Evolutionary conservation across 805 yeast species (phyloP), one percentile per base, ranked within the genome.

Genomic region (Wickerhamomyces ciferrii): DNA sequence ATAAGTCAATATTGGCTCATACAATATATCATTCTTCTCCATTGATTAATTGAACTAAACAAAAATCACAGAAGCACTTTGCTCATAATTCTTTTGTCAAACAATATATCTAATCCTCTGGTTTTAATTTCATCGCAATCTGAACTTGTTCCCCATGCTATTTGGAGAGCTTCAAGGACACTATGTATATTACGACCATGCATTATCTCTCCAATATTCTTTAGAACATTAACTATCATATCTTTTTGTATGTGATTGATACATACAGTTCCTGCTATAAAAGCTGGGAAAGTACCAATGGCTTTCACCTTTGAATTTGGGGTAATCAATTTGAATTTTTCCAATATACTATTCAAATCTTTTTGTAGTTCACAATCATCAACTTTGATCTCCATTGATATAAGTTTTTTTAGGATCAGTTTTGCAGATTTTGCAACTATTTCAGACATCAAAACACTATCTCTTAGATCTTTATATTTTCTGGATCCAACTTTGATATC

Each of bases 381-480:
- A 15, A 42, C 49, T 6, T 21, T 17, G 5, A 52, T 24, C 2
- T 24, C 15, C 2, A 49, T 42, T 19, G 50, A 35, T 1, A 58
- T 44, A 2, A 46, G 41, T 43, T 59, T 59, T 4, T 34, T 27
- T 11, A 59, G 42, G 3, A 59, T 27, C 1, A 59, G 45, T 43
- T 49, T 53, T 1, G 58, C 41, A 2, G 56, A 50, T 19, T 39
- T 51, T 41, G 53, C 37, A 6, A 54, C 56, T 19, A 53, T 43
- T n/a, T 57, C 59, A 5, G 56, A 40, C 13, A 53, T 47, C 1
- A 50, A 5, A 2, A 56, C 46, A 5, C 60, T 53, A 18, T 56
- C 56, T 38, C 42, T 48, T 40, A 57, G 36, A 3, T 41, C 34
- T 17, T 44, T 34, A 37, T 43, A 57, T 27, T 52, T 53, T 2